A percentile compares a stretch with the other conserved stretches of the same genome.
Conservation (phyloP, 306 rosid species). For the Medicago lupulina region DNA sequence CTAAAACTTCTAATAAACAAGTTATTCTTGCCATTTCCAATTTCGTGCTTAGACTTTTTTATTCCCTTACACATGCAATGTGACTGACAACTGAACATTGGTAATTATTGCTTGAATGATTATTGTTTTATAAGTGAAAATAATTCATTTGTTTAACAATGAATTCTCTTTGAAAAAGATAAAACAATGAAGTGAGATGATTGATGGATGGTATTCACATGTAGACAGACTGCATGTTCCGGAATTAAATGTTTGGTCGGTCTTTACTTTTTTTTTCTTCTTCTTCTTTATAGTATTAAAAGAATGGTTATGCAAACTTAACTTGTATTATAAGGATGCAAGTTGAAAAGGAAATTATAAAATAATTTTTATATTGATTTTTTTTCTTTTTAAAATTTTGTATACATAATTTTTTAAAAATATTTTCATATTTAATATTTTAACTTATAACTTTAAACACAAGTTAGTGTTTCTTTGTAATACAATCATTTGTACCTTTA, state of each 20-base stretch:
- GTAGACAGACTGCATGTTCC: constrained; percentile 57
- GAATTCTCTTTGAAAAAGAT: constrained; percentile 2
- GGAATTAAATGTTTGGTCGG: constrained; percentile 55
- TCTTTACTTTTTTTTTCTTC: constrained; percentile 30
- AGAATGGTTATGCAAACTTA: no score
- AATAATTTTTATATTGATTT: no score
- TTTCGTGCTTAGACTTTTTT: constrained; percentile 29
- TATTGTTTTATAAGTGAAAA: constrained; percentile 34
- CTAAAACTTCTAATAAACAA: constrained; percentile 3
- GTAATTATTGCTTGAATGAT: constrained; percentile 47
- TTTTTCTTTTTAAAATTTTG: no score
- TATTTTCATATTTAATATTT: no score
- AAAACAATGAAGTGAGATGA: constrained; percentile 41
- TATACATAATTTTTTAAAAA: no score
- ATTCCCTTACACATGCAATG: constrained; percentile 65
- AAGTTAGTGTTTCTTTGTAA: no score
- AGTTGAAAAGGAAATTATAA: no score
- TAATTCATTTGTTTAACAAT: constrained; percentile 43
- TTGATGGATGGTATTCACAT: constrained; percentile 57
- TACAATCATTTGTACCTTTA: no score
- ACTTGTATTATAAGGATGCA: no score
- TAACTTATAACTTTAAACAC: no score
- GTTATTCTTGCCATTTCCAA: constrained; percentile 36
- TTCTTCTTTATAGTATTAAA: no score
- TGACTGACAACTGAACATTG: constrained; percentile 46